A percentile compares a stretch with the other conserved stretches of the same genome.
These are phyloP conservation scores for Thymus quinquecostatus DNA, from an alignment of 257 asterid genomes.

Conservation along the genomic window DNA sequence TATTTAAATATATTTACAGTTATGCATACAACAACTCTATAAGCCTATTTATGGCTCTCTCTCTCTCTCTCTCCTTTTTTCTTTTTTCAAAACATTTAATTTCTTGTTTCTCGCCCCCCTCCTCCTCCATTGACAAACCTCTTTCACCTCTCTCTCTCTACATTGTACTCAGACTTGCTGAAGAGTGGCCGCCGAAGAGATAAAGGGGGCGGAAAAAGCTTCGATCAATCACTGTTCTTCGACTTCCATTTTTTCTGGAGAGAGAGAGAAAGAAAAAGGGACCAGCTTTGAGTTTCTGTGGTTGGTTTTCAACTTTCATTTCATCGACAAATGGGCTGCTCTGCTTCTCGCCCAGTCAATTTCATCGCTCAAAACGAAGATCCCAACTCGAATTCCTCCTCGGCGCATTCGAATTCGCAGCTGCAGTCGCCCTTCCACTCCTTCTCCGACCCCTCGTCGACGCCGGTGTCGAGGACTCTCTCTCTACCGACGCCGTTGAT, in stretches of 20 bases:
- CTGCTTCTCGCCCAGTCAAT: constrained; percentile 66
- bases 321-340: constrained; percentile 60
- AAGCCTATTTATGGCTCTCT: too few species aligned
- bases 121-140: too few species aligned
- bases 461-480: constrained; percentile 57
- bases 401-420: constrained; percentile 46
- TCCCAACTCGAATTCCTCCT: constrained; percentile 51
- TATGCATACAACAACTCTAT: neutral
- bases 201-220: neutral
- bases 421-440: constrained; percentile 49
- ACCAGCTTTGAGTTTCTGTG: neutral
- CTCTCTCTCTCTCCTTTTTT: neutral
- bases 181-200: constrained; percentile 8
- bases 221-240: constrained; percentile 43
- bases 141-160: neutral
- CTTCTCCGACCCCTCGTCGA: constrained; percentile 54
- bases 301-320: constrained; percentile 11
- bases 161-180: neutral
- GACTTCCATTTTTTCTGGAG: constrained; percentile 11
- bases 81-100: too few species aligned
- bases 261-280: neutral
- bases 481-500: constrained; percentile 60
- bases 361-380: constrained; percentile 52
- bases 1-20: neutral
- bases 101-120: neutral